Evolutionary conservation across 208 protist species (phyloP).

Genomic region (Crithidia thermophila): DNA sequence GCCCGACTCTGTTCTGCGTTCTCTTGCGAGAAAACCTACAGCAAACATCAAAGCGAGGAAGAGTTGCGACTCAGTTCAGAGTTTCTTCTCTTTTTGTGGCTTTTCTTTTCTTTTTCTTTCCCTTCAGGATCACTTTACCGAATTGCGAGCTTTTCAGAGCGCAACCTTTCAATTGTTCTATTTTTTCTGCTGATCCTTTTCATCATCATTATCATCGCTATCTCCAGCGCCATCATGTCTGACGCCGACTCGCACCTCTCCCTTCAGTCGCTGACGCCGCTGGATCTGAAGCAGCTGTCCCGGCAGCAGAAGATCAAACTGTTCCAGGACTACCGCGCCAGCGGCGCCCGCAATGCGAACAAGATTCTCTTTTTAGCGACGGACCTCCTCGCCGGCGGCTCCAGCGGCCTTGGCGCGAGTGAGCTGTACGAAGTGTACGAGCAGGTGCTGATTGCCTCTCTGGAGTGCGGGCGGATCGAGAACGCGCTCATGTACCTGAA

Average conservation of each 20-base stretch:
- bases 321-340: slow-evolving; percentile 55
- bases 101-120: too few species aligned
- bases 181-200: background rate
- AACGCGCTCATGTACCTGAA: slow-evolving; percentile 64
- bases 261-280: slow-evolving; percentile 59
- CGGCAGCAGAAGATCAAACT: slow-evolving; percentile 64
- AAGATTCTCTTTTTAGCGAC: slow-evolving; percentile 74
- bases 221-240: slow-evolving; percentile 4
- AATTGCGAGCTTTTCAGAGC: too few species aligned
- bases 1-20: too few species aligned
- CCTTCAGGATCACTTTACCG: too few species aligned
- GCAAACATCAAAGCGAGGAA: too few species aligned
- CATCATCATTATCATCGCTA: background rate
- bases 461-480: slow-evolving; percentile 72
- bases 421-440: slow-evolving; percentile 81
- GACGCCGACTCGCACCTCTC: slow-evolving; percentile 21
- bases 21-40: too few species aligned
- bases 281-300: slow-evolving; percentile 79
- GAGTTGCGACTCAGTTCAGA: too few species aligned
- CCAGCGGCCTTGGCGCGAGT: slow-evolving; percentile 38
- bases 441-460: slow-evolving; percentile 76
- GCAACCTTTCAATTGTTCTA: too few species aligned
- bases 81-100: too few species aligned
- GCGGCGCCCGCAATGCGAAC: slow-evolving; percentile 56
- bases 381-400: slow-evolving; percentile 73